A percentile compares a stretch with the other conserved stretches of the same genome.
phyloP scores from a whole-genome alignment of 495 filamentous ascomycete species.

The Pyrenula massariospora region DNA sequence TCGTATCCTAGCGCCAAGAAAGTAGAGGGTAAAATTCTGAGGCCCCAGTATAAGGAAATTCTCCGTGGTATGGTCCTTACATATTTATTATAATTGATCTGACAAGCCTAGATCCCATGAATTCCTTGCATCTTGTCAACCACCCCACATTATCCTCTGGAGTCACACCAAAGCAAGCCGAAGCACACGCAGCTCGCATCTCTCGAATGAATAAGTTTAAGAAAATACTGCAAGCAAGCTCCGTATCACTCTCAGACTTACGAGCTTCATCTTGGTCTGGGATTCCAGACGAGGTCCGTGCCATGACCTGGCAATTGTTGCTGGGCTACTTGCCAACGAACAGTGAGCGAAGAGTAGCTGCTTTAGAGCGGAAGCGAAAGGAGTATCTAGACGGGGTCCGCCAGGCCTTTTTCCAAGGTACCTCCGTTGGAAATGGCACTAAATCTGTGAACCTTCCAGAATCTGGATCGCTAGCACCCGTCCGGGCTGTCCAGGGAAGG shows the following conservation, averaged over 20 bases:
- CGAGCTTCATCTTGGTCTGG: slow-evolving; percentile 84
- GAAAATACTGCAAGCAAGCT: slow-evolving; percentile 78
- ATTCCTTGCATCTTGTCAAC: slow-evolving; percentile 86
- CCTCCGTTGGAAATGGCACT: slow-evolving; percentile 23
- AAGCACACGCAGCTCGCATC: slow-evolving; percentile 77
- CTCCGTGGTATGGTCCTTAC: slow-evolving; percentile 45
- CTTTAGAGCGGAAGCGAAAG: slow-evolving; percentile 87
- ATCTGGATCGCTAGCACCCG: slow-evolving; percentile 1
- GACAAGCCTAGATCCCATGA: slow-evolving; percentile 63
- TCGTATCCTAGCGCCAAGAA: slow-evolving; percentile 81
- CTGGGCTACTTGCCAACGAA: slow-evolving; percentile 93
- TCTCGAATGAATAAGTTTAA: slow-evolving; percentile 98
- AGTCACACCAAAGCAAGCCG: slow-evolving; percentile 72
- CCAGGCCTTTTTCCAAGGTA: slow-evolving; percentile 79
- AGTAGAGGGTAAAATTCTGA: slow-evolving; percentile 83
- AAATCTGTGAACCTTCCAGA: slow-evolving; percentile 6
- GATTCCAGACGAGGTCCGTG: slow-evolving; percentile 84
- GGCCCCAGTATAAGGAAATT: slow-evolving; percentile 96
- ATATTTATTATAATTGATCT: slow-evolving; percentile 2
- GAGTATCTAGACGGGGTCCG: slow-evolving; percentile 94
- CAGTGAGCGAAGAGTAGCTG: slow-evolving; percentile 79
- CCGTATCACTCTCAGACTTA: slow-evolving; percentile 74
- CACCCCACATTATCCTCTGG: slow-evolving; percentile 65
- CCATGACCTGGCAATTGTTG: slow-evolving; percentile 96
- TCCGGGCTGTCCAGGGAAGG: slow-evolving; percentile 40